A percentile compares a stretch with the other conserved stretches of the same genome.
These are phyloP conservation scores for Entomophthora muscae DNA, from an alignment of 371 early-diverging fungal genomes.

Conservation along the genomic window DNA sequence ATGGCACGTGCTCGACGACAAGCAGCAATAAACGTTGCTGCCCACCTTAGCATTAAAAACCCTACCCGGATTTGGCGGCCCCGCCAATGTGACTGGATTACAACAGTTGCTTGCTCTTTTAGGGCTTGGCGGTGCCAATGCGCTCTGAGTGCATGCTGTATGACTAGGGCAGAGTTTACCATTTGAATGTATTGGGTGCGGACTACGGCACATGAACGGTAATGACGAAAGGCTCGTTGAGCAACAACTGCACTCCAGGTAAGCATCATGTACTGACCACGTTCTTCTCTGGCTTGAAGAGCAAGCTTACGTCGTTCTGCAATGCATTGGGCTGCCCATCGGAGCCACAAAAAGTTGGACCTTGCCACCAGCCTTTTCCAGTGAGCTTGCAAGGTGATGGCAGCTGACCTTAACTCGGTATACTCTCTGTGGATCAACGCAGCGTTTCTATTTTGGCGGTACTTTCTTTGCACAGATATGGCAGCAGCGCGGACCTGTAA, in stretches of 20 bases:
- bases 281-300: too few species aligned
- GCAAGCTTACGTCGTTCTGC: too few species aligned
- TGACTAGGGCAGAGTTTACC: slow-evolving; percentile 7
- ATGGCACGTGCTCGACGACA: slow-evolving; percentile 4
- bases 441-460: background rate
- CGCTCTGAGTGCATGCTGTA: slow-evolving; percentile 12
- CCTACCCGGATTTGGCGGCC: background rate
- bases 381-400: too few species aligned
- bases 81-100: background rate
- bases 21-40: background rate
- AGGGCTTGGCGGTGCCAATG: slow-evolving; percentile 10
- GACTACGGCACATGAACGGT: background rate
- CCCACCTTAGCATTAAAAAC: background rate
- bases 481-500: background rate
- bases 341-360: too few species aligned
- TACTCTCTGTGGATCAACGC: too few species aligned
- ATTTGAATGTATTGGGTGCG: slow-evolving; percentile 11
- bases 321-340: too few species aligned
- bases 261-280: too few species aligned
- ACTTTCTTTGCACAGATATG: background rate
- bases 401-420: too few species aligned
- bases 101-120: background rate
- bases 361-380: background rate
- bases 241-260: too few species aligned
- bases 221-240: too few species aligned